Evolutionary conservation across 1,284 basidiomycete genomes (phyloP), one percentile per base, ranked within the genome.

Genomic region (Mycosarcoma mackinlayi): DNA sequence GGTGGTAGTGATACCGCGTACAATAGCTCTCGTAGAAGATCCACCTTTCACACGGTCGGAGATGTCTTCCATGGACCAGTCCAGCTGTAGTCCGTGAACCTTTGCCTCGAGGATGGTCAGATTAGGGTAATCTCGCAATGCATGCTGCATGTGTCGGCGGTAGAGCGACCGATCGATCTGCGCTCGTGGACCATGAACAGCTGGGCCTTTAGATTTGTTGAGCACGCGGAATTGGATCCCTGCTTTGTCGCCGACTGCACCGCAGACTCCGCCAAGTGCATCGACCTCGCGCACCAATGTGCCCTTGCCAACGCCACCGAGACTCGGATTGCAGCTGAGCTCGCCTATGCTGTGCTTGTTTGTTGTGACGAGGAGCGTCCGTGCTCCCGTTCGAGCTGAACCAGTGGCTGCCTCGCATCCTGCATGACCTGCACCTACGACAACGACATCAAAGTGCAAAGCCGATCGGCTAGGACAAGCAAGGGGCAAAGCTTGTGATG

Each of bases 341-440:
- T 93, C 92, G 34, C 93, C 93, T 34, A 94, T 88, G 1, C 89
- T 93, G 48, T 90, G 88, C 19, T 90, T 80, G 53, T 87, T 89
- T 76, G 93, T 91, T 0, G 93, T 94, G 50, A 95, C 83, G 4
- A 95, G 85, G 3, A 93, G 73, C 0, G 93, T 94, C 61, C 87
- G 85, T 1, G 92, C 91, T 2, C 92, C 92, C 0, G 89, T 88
- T 30, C 93, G 86, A 3, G 93, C 92, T 10, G 92, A 87, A 3
- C 89, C 92, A 10, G 92, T 88, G 0, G 93, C 92, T 2, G 93
- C 92, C 83, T 95, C 93, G 73, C 91, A 92, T 1, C 92, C 92
- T 27, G 93, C 93, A 85, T 94, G 92, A 2, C 93, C 92, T 7
- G 90, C 93, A n/a, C 92, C 93, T 69, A 94, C 91, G 27, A 94